Conservation (phyloP, 163 green algal genomes). For the Volvox carteri region DNA sequence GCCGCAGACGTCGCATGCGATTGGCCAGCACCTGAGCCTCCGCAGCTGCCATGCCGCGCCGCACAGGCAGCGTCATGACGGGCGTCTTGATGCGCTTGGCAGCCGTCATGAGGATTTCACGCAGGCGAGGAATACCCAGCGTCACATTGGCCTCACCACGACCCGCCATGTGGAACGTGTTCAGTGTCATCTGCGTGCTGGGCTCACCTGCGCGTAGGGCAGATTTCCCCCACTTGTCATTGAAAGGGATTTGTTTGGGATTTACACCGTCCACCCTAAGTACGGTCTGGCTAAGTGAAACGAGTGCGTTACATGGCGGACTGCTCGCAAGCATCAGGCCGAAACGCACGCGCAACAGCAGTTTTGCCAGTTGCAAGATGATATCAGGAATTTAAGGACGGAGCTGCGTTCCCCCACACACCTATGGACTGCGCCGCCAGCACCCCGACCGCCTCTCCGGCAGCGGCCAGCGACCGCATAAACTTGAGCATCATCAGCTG, state of each 20-base stretch:
- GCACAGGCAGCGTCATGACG: conserved; percentile 93
- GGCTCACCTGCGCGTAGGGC: conserved; percentile 58
- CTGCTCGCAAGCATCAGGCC: no score
- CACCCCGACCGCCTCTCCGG: conserved; percentile 95
- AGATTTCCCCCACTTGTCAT: no score
- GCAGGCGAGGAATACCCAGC: conserved; percentile 94
- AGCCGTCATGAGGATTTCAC: conserved; percentile 98
- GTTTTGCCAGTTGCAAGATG: no score
- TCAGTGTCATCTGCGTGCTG: conserved; percentile 92
- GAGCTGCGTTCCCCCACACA: no score
- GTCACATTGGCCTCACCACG: conserved; percentile 97
- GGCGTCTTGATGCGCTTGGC: conserved; percentile 88
- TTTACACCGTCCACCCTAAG: no score
- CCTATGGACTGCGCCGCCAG: conserved; percentile 93
- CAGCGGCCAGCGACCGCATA: conserved; percentile 81
- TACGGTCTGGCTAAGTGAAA: no score
- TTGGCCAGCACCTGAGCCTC: conserved; percentile 78
- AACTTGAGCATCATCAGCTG: conserved; percentile 93
- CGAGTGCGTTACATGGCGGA: no score
- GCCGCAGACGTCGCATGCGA: conserved; percentile 85
- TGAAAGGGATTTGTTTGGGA: no score
- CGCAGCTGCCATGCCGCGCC: neutral
- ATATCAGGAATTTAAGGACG: no score
- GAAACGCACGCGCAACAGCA: no score
- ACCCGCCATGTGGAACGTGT: conserved; percentile 95